Evolutionary conservation across 805 yeast species (phyloP).

Genomic region (Kregervanrija delftensis): DNA sequence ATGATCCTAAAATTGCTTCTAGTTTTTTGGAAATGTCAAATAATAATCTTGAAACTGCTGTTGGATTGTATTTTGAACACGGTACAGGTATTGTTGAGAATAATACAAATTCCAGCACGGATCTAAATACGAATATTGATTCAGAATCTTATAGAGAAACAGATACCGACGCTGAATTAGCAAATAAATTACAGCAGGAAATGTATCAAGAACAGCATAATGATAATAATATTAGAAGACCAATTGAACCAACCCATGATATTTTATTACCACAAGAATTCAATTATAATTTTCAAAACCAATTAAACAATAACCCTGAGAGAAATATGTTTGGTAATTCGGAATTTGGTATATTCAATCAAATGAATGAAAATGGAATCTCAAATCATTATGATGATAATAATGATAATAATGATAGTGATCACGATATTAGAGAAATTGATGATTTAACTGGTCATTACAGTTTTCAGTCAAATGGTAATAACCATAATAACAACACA

Average conservation of each 20-base stretch:
- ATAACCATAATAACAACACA: constrained; percentile 16
- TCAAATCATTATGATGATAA: constrained; percentile 34
- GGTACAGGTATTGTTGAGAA: constrained; percentile 29
- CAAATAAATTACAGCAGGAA: constrained; percentile 57
- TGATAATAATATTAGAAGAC: constrained; percentile 59
- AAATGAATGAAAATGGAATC: constrained; percentile 33
- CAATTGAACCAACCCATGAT: constrained; percentile 73
- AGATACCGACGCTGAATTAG: constrained; percentile 41
- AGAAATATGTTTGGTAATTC: constrained; percentile 44
- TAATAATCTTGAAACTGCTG: constrained; percentile 74
- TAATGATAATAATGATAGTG: constrained; percentile 32
- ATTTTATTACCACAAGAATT: constrained; percentile 32
- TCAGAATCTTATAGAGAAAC: background rate
- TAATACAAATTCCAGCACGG: background rate
- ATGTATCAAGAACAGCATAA: constrained; percentile 41
- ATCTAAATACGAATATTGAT: constrained; percentile 5
- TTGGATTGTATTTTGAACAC: constrained; percentile 73
- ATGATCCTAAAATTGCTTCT: constrained; percentile 59
- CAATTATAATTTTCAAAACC: constrained; percentile 10
- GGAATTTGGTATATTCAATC: constrained; percentile 54
- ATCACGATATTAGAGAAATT: constrained; percentile 19
- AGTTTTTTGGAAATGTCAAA: constrained; percentile 77
- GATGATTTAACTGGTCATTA: constrained; percentile 24
- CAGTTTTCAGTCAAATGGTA: constrained; percentile 3
- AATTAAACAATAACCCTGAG: constrained; percentile 14